phyloP scores from a whole-genome alignment of 192 early-diverging fungal genomes.

The Podila horticola region DNA sequence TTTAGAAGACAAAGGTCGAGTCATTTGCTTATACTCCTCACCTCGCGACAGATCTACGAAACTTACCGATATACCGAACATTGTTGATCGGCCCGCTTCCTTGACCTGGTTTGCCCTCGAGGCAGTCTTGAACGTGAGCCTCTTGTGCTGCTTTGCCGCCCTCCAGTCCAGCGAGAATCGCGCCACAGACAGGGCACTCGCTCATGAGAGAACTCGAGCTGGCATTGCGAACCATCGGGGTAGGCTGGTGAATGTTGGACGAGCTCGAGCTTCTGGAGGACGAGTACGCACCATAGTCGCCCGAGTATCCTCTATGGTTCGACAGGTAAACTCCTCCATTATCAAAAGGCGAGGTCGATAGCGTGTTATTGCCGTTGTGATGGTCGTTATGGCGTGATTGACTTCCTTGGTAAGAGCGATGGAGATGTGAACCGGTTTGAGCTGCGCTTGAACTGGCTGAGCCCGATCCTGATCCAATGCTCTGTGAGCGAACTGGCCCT shows the following conservation, averaged over 20 bases:
- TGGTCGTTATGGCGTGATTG: not conserved
- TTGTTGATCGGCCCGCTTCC: constrained; percentile 55
- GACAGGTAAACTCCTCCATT: constrained; percentile 21
- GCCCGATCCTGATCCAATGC: constrained; percentile 12
- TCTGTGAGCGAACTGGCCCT: constrained; percentile 10
- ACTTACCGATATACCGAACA: constrained; percentile 74
- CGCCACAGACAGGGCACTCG: constrained; percentile 79
- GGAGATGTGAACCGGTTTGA: constrained; percentile 8
- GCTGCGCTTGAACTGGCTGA: constrained; percentile 9
- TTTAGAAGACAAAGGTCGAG: constrained; percentile 1
- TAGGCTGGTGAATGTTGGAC: constrained; percentile 32
- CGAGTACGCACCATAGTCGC: constrained; percentile 16
- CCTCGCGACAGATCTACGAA: not conserved
- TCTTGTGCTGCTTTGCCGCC: constrained; percentile 61
- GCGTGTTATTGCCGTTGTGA: not conserved
- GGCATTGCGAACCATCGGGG: constrained; percentile 41
- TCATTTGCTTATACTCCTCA: too few relatives aligned
- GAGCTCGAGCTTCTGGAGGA: constrained; percentile 45
- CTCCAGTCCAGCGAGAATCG: constrained; percentile 55
- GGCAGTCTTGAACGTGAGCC: constrained; percentile 71
- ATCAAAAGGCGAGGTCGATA: not conserved
- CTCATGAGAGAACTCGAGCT: constrained; percentile 70
- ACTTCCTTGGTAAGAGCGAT: constrained; percentile 2
- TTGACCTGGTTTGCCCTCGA: constrained; percentile 56
- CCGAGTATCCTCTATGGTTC: constrained; percentile 7